Evolutionary conservation across 495 filamentous ascomycete species (phyloP).

Genomic region (Glonium stellatum): DNA sequence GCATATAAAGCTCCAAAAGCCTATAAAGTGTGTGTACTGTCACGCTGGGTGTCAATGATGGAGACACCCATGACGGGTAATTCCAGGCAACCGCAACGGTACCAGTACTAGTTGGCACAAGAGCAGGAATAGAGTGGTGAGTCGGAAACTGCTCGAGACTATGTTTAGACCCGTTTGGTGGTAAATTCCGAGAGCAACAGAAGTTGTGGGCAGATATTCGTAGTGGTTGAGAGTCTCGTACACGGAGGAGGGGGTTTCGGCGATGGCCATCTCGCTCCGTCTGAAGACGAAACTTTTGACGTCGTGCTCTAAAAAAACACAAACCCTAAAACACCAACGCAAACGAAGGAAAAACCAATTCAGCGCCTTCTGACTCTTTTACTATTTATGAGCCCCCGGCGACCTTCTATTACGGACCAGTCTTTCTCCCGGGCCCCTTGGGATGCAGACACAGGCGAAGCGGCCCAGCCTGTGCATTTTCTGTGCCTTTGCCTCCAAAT

Average conservation of each 20-base stretch:
- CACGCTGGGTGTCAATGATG: constrained; percentile 38
- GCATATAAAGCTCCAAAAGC: neutral
- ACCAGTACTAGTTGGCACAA: neutral
- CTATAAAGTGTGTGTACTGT: constrained; percentile 22
- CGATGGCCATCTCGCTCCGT: constrained; percentile 1
- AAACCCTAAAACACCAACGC: neutral
- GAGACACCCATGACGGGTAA: constrained; percentile 34
- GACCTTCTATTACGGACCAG: neutral
- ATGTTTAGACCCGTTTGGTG: no score
- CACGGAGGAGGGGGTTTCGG: neutral
- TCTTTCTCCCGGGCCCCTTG: neutral
- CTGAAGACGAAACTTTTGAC: constrained; percentile 1
- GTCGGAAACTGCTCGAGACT: no score
- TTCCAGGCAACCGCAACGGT: neutral
- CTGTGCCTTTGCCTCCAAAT: neutral
- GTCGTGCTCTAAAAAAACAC: neutral
- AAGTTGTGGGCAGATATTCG: neutral
- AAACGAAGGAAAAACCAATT: neutral
- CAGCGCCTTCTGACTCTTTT: neutral
- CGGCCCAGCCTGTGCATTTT: constrained; percentile 4
- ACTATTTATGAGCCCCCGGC: neutral
- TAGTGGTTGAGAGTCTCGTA: neutral
- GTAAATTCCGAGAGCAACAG: no score
- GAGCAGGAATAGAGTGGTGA: neutral
- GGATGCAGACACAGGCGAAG: constrained; percentile 2